Evolutionary conservation across 129 eudicot genomes (phyloP).

Genomic region (Heracleum sosnowskyi): DNA sequence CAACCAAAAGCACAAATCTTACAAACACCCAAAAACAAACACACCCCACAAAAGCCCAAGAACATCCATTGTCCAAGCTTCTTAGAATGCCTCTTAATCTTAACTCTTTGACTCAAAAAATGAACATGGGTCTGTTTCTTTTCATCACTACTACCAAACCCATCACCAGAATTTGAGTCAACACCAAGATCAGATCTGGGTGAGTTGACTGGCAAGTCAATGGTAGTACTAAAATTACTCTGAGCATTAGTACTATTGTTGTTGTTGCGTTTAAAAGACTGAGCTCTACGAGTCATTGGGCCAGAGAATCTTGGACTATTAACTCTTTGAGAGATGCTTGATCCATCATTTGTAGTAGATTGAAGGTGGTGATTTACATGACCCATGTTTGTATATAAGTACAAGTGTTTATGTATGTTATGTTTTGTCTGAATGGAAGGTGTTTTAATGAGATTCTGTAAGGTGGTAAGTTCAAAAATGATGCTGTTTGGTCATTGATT

Average conservation of each 20-base stretch:
- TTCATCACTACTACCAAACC: conserved; percentile 43
- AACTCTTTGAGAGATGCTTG: conserved; percentile 43
- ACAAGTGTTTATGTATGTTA: not conserved
- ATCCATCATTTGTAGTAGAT: conserved; percentile 30
- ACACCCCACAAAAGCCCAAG: conserved; percentile 60
- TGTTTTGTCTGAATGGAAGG: not conserved
- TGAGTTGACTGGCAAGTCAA: conserved; percentile 61
- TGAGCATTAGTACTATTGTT: not conserved
- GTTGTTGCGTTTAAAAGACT: conserved; percentile 59
- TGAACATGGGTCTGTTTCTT: conserved; percentile 53
- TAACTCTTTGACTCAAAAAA: conserved; percentile 42
- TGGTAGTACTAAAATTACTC: conserved; percentile 9
- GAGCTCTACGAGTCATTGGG: conserved; percentile 89
- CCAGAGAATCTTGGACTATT: conserved; percentile 87
- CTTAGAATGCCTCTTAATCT: conserved; percentile 27
- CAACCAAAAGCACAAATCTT: conserved; percentile 68
- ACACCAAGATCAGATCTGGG: conserved; percentile 65
- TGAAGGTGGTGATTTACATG: conserved; percentile 20
- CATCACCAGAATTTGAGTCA: conserved; percentile 29
- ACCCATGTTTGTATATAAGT: not conserved
- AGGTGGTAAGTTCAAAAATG: not conserved
- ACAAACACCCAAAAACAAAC: conserved; percentile 64
- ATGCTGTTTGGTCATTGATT: not conserved
- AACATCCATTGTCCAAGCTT: conserved; percentile 79
- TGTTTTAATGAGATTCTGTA: conserved; percentile 5